Conservation (phyloP, 2,329 filamentous ascomycete species). For the Sporothrix mexicana region DNA sequence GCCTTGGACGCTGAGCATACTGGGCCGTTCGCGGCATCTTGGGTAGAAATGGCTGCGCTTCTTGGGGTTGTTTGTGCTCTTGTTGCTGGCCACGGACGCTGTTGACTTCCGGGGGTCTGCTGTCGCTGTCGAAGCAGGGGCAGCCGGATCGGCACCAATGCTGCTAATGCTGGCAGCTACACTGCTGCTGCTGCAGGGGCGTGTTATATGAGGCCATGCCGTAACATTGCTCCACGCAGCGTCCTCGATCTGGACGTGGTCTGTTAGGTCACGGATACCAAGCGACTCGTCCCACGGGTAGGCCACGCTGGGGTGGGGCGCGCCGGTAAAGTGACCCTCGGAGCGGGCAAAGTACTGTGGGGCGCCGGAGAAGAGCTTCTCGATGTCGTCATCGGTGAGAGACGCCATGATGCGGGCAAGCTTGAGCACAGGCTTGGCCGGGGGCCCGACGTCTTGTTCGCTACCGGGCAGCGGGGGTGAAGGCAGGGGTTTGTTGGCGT, state of each 20-base stretch:
- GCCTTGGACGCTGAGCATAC: slow-evolving; percentile 75
- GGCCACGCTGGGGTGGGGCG: slow-evolving; percentile 66
- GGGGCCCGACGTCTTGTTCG: slow-evolving; percentile 49
- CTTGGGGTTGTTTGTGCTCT: slow-evolving; percentile 40
- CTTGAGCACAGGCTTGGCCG: slow-evolving; percentile 55
- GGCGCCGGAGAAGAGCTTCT: slow-evolving; percentile 76
- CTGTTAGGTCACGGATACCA: slow-evolving; percentile 66
- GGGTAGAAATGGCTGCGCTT: slow-evolving; percentile 63
- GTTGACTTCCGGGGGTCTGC: neutral
- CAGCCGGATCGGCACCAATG: neutral
- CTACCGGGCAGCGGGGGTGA: slow-evolving; percentile 55
- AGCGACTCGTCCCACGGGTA: slow-evolving; percentile 71
- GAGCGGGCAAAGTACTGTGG: slow-evolving; percentile 71
- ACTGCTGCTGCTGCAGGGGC: slow-evolving; percentile 42
- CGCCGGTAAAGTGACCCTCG: slow-evolving; percentile 63
- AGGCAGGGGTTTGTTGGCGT: slow-evolving; percentile 64
- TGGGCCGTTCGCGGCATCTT: slow-evolving; percentile 66
- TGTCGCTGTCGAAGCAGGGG: neutral
- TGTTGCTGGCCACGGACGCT: neutral
- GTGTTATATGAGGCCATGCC: slow-evolving; percentile 66
- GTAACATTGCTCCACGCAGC: slow-evolving; percentile 68
- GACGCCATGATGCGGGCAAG: slow-evolving; percentile 65
- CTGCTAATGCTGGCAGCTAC: slow-evolving; percentile 40
- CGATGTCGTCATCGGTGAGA: slow-evolving; percentile 64
- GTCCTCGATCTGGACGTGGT: slow-evolving; percentile 68